phyloP scores from a whole-genome alignment of 176 grass and related monocot species.

The Tuctoria greenei region DNA sequence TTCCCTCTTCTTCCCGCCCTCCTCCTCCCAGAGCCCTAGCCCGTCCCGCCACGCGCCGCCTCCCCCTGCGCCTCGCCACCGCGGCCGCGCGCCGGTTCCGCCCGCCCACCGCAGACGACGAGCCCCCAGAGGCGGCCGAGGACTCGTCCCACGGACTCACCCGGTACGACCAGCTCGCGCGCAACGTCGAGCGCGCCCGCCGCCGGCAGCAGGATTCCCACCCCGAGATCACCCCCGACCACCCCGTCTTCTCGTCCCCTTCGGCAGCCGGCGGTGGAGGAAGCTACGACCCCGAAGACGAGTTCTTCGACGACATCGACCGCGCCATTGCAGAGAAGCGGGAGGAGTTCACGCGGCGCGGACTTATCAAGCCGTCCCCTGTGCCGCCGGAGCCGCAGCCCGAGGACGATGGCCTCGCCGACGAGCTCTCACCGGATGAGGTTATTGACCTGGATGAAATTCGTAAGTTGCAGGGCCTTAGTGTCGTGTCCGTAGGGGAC shows the following conservation, averaged over 20 bases:
- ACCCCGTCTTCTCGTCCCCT: slow-evolving; percentile 45
- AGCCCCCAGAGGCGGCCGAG: slow-evolving; percentile 85
- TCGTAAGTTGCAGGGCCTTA: slow-evolving; percentile 60
- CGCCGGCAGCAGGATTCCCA: slow-evolving; percentile 47
- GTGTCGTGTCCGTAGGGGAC: slow-evolving; percentile 36
- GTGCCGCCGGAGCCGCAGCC: slow-evolving; percentile 19
- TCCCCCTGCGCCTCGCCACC: slow-evolving; percentile 16
- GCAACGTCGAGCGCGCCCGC: slow-evolving; percentile 62
- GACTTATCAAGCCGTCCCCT: slow-evolving; percentile 43
- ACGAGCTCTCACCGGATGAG: slow-evolving; percentile 78
- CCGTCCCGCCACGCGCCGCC: background rate
- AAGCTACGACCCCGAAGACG: slow-evolving; percentile 56
- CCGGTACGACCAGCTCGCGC: slow-evolving; percentile 59
- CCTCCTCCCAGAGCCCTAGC: slow-evolving; percentile 2
- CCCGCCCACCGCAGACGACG: slow-evolving; percentile 63
- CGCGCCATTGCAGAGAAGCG: slow-evolving; percentile 74
- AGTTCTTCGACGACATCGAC: slow-evolving; percentile 81
- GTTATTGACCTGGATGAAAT: slow-evolving; percentile 75
- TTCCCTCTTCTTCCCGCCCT: slow-evolving; percentile 39
- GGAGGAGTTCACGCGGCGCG: slow-evolving; percentile 68
- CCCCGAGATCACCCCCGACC: slow-evolving; percentile 51
- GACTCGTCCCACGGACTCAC: slow-evolving; percentile 82
- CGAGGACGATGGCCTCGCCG: slow-evolving; percentile 47
- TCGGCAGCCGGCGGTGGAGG: background rate
- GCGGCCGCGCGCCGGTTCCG: slow-evolving; percentile 43